Conservation (phyloP, 225 moss, liverwort and hornwort species). For the Anthoceros angustus region DNA sequence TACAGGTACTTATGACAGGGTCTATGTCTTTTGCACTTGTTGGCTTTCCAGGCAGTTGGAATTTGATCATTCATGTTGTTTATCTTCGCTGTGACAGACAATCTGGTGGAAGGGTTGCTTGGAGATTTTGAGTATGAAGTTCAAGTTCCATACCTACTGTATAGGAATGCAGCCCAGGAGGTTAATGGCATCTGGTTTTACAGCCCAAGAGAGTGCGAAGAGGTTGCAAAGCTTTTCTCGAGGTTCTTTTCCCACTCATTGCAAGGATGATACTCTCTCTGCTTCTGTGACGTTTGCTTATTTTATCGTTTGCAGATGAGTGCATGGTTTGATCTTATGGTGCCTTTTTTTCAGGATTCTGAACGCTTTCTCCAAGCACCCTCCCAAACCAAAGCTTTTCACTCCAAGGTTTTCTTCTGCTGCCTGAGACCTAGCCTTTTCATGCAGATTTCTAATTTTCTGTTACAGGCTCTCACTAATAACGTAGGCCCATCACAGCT, state of each 20-base stretch:
- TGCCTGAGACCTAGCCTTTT: neutral
- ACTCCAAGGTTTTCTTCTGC: constrained; percentile 35
- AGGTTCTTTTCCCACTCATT: constrained; percentile 24
- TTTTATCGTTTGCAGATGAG: neutral
- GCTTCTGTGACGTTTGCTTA: neutral
- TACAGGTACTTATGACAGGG: constrained; percentile 38
- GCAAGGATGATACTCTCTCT: neutral
- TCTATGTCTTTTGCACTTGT: too few species aligned
- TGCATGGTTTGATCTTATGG: neutral
- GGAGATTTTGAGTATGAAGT: constrained; percentile 98
- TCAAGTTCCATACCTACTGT: constrained; percentile 84
- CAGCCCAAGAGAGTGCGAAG: constrained; percentile 82
- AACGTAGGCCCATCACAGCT: constrained; percentile 28
- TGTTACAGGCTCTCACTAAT: neutral
- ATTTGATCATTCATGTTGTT: neutral
- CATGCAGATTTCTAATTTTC: neutral
- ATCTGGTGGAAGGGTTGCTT: constrained; percentile 83
- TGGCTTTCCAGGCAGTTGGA: neutral
- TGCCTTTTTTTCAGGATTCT: constrained; percentile 46
- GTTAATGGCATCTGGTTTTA: constrained; percentile 99
- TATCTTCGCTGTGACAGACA: constrained; percentile 29
- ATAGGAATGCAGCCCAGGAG: constrained; percentile 86
- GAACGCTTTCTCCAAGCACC: constrained; percentile 65
- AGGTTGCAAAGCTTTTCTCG: constrained; percentile 77
- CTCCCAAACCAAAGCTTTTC: constrained; percentile 61